Percentiles rank a stretch among this genome's conserved stretches.
phyloP scores from a whole-genome alignment of 352 stramenopile genomes.

The Globisporangium cederbergense region DNA sequence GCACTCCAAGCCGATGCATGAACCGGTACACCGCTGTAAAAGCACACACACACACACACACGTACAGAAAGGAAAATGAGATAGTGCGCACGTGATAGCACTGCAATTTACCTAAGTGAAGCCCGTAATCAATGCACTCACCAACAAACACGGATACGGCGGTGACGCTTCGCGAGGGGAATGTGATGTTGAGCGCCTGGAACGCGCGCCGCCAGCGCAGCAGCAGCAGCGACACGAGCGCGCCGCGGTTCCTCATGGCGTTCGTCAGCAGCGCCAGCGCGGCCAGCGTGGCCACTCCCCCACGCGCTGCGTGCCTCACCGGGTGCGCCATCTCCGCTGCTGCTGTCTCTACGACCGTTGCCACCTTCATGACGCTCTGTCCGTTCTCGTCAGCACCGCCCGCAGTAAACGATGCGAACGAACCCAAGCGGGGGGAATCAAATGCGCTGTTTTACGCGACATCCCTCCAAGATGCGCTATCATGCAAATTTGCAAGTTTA shows the following conservation, averaged over 20 bases:
- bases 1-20: constrained; percentile 24
- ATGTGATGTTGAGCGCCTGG: not conserved
- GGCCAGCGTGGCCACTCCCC: constrained; percentile 9
- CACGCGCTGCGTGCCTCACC: constrained; percentile 12
- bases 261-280: constrained; percentile 17
- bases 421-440: not conserved
- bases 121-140: constrained; percentile 17
- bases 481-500: not conserved
- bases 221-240: constrained; percentile 13
- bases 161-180: constrained; percentile 40
- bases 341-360: not conserved
- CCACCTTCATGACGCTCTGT: not conserved
- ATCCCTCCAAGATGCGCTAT: not conserved
- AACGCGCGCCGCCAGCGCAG: constrained; percentile 10
- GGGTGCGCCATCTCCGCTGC: constrained; percentile 1
- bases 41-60: not conserved
- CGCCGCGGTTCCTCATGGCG: constrained; percentile 14
- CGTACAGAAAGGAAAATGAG: not conserved
- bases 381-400: not conserved
- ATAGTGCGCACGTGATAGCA: not conserved
- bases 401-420: too few relatives aligned
- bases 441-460: not conserved
- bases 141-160: constrained; percentile 60
- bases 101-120: not conserved
- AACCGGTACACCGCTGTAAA: constrained; percentile 42